phyloP scores from a whole-genome alignment of 768 basidiomycete species.

The Macrolepiota dolichaula region DNA sequence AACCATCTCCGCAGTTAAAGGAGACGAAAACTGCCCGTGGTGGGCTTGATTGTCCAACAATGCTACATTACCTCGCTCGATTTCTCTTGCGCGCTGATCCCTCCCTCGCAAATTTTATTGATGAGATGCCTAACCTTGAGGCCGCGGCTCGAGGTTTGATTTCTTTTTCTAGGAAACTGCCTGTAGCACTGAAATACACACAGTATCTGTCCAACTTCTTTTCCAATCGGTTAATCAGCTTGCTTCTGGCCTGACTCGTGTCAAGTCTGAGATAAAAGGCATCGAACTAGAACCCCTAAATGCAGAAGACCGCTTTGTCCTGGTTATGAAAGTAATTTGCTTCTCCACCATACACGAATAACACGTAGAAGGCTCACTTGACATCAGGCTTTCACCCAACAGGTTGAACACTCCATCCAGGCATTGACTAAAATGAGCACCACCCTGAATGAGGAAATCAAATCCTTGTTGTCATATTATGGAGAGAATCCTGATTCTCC shows the following conservation, averaged over 20 bases:
- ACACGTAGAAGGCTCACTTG: neutral
- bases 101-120: constrained; percentile 63
- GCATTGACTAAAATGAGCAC: constrained; percentile 60
- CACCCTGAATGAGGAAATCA: constrained; percentile 58
- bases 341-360: neutral
- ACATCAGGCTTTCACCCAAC: constrained; percentile 44
- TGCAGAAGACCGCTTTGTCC: constrained; percentile 57
- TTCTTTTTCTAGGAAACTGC: neutral
- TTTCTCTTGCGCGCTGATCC: constrained; percentile 69
- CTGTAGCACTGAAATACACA: neutral
- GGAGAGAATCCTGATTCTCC: constrained; percentile 69
- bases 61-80: constrained; percentile 88
- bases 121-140: constrained; percentile 79
- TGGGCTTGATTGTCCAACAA: constrained; percentile 71
- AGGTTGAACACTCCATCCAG: constrained; percentile 52
- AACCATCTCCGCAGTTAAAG: constrained; percentile 50
- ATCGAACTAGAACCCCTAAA: constrained; percentile 27
- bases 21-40: constrained; percentile 78
- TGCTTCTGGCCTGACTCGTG: constrained; percentile 50
- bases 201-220: constrained; percentile 74
- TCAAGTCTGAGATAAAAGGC: constrained; percentile 52
- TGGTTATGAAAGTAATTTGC: constrained; percentile 63
- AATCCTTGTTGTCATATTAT: constrained; percentile 63
- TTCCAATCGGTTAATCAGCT: constrained; percentile 57
- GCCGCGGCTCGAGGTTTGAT: constrained; percentile 74